Base-by-base conservation (phyloP, 352 stramenopile genomes). In the Globisporangium nodosum region DNA sequence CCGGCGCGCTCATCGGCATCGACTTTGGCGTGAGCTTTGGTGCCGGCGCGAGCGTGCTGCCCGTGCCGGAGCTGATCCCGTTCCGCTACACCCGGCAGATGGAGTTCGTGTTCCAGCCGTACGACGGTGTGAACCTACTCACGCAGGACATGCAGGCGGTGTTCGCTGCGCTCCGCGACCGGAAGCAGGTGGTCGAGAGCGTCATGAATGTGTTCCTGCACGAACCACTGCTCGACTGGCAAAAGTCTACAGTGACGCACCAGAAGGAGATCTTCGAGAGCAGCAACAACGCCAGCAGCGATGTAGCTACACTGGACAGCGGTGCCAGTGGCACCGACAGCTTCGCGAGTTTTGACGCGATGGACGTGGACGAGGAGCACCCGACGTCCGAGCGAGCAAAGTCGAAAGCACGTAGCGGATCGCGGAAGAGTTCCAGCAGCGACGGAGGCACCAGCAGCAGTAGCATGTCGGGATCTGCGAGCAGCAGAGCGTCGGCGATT, bases 1-100 rank as follows among this genome's bases (percentile, higher is more conserved):
- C 67, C n/a, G 88, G 85, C 1, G 68, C 69, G 21, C 71, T 97
- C 31, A 87, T 97, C 50, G 87, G 85, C 42, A 97, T 97, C 39
- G 90, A 97, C 60, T 97, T 97, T 64, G 90, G 90, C 15, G 85
- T 95, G 55, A 96, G 89, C 60, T 97, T 97, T 71, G 90, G 90
- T 18, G 85, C 83, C 15, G 80, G 85, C 3, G 85, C 85, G 24
- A 91, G 86, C 60, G 63, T 87, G 45, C 60, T 97, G 21, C 81
- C 85, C 7, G 85, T 97, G 2, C 90, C 90, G 0, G 90, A 97
- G 69, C 65, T 97, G 24, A 89, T 96, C 18, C 90, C 90, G 7
- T 97, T 97, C 61, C 81, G 90, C 15, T 91, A 92, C 58, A 97
- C 88, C 3, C 69, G 78, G 24, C 81, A 92, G 66, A 82, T 92